Percentiles rank a stretch among this genome's conserved stretches.
Conservation (phyloP, 2,329 filamentous ascomycete species). For the Annulohypoxylon truncatum region DNA sequence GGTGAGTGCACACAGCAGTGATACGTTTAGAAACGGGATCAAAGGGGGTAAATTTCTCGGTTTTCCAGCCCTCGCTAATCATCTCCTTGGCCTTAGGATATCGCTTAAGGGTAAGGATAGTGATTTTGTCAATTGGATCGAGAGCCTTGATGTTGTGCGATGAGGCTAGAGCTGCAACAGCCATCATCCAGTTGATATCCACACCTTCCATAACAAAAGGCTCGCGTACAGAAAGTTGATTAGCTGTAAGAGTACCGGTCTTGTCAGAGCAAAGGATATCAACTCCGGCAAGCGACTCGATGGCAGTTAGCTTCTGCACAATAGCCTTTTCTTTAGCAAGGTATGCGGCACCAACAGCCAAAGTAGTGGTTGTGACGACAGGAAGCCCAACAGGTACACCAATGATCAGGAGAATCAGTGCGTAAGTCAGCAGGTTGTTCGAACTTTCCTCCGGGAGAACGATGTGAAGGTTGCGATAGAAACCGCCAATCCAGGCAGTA, state of each 20-base stretch:
- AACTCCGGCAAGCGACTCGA: conserved; percentile 78
- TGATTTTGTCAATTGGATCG: conserved; percentile 80
- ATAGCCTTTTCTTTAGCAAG: conserved; percentile 79
- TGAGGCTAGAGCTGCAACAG: conserved; percentile 76
- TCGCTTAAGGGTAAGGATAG: conserved; percentile 76
- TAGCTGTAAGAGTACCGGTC: conserved; percentile 77
- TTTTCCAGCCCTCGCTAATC: conserved; percentile 78
- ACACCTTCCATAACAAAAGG: conserved; percentile 78
- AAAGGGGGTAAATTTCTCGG: conserved; percentile 81
- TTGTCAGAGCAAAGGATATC: conserved; percentile 81
- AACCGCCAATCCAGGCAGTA: conserved; percentile 76
- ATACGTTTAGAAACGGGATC: conserved; percentile 84
- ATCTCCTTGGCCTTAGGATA: conserved; percentile 80
- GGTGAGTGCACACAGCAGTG: conserved; percentile 73
- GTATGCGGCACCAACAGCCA: conserved; percentile 79
- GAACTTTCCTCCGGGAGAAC: conserved; percentile 67
- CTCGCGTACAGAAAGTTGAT: conserved; percentile 77
- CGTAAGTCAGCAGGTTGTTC: conserved; percentile 71
- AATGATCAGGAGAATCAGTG: conserved; percentile 74
- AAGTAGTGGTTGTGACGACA: conserved; percentile 77
- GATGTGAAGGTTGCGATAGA: conserved; percentile 76
- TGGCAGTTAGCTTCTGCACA: conserved; percentile 79
- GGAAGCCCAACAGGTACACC: conserved; percentile 80
- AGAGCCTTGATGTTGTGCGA: conserved; percentile 81
- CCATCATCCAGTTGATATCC: conserved; percentile 84